These are phyloP conservation scores for Coniochaeta prunicola DNA, from an alignment of 2,329 filamentous ascomycete species.

Conservation along the genomic window DNA sequence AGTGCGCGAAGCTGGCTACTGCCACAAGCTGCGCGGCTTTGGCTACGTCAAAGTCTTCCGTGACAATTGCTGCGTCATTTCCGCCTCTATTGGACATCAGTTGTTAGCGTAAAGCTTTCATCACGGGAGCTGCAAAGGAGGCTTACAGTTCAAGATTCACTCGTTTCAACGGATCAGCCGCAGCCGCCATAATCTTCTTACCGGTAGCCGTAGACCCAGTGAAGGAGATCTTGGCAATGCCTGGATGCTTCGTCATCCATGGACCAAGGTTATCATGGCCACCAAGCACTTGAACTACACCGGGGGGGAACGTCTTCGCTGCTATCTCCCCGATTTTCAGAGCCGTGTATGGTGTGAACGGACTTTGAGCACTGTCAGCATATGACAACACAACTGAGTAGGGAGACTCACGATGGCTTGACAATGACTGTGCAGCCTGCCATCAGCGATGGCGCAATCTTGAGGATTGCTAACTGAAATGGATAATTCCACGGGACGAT, in stretches of 20 bases:
- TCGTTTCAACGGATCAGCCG: neutral
- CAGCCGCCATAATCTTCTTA: neutral
- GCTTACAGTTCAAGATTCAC: neutral
- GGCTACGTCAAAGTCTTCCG: slow-evolving; percentile 32
- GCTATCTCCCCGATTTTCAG: too few relatives aligned
- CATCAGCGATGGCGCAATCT: neutral
- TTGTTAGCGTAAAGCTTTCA: too few relatives aligned
- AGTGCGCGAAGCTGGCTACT: neutral
- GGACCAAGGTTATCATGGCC: too few relatives aligned
- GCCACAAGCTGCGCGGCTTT: slow-evolving; percentile 21
- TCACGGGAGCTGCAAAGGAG: too few relatives aligned
- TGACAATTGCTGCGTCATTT: slow-evolving; percentile 30
- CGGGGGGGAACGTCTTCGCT: too few relatives aligned
- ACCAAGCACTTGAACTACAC: too few relatives aligned
- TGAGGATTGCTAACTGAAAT: neutral
- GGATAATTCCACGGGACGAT: too few relatives aligned
- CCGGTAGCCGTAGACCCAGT: neutral
- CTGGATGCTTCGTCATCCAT: too few relatives aligned
- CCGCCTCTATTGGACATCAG: slow-evolving; percentile 21
- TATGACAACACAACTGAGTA: neutral
- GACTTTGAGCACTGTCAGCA: neutral
- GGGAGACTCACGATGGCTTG: neutral
- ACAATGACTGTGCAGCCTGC: neutral
- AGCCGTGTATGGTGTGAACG: too few relatives aligned
- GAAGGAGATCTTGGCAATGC: neutral